phyloP scores from a whole-genome alignment of 2,329 filamentous ascomycete genomes.

The Didymella sp. region DNA sequence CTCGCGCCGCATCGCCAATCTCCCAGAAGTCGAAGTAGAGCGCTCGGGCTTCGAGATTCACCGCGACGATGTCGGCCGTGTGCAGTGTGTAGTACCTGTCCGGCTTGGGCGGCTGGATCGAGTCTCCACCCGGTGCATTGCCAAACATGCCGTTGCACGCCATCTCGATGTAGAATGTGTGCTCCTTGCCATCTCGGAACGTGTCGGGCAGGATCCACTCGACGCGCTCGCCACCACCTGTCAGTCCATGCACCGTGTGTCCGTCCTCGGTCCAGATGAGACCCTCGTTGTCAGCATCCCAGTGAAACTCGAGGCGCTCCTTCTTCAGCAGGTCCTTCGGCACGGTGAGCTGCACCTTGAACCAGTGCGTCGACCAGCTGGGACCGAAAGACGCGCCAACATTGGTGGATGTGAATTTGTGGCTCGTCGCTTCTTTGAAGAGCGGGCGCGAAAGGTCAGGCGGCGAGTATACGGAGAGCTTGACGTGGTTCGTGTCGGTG shows the following conservation, averaged over 20 bases:
- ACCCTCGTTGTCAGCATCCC: conserved; percentile 95
- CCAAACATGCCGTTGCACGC: conserved; percentile 99
- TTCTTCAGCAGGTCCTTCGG: conserved; percentile 76
- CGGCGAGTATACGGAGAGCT: conserved; percentile 85
- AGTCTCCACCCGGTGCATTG: conserved; percentile 82
- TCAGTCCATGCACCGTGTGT: conserved; percentile 88
- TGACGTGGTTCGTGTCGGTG: conserved; percentile 68
- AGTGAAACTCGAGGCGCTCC: conserved; percentile 90
- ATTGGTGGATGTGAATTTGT: conserved; percentile 75
- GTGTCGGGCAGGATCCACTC: conserved; percentile 89
- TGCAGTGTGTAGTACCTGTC: conserved; percentile 79
- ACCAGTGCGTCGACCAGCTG: conserved; percentile 98
- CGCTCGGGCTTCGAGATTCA: conserved; percentile 83
- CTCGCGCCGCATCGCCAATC: conserved; percentile 86
- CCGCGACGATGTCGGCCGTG: conserved; percentile 84
- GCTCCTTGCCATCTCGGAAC: conserved; percentile 84
- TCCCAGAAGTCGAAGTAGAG: conserved; percentile 96
- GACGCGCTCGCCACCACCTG: conserved; percentile 83
- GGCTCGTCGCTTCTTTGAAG: conserved; percentile 82
- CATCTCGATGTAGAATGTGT: conserved; percentile 96
- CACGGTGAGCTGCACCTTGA: conserved; percentile 80
- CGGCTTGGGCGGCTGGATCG: conserved; percentile 87
- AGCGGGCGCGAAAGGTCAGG: conserved; percentile 79
- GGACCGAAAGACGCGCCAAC: conserved; percentile 86
- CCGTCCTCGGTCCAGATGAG: conserved; percentile 91